These are phyloP conservation scores for Trametes elegans DNA, from an alignment of 768 basidiomycete species.

Conservation along the genomic window DNA sequence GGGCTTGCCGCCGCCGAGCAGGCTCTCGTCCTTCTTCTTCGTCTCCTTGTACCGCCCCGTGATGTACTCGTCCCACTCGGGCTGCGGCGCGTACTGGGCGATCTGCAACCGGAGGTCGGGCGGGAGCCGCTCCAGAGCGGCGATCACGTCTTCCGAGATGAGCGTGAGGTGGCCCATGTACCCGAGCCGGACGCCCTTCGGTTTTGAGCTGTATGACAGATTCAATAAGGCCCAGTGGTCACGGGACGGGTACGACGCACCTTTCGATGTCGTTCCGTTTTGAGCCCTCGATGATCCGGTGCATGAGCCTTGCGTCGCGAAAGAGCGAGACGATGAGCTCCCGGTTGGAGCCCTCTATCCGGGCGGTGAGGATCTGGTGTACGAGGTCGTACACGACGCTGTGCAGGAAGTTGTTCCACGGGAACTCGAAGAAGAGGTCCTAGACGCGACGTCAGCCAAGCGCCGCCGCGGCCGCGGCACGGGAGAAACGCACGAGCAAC, in stretches of 20 bases:
- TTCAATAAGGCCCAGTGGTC: constrained; percentile 3
- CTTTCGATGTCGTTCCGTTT: constrained; percentile 72
- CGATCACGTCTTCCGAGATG: constrained; percentile 92
- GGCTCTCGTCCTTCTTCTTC: constrained; percentile 72
- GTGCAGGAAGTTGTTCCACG: constrained; percentile 98
- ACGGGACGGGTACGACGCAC: constrained; percentile 39
- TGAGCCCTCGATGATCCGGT: constrained; percentile 86
- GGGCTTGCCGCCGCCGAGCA: constrained; percentile 87
- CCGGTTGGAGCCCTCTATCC: constrained; percentile 78
- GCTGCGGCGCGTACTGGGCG: constrained; percentile 66
- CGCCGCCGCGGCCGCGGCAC: background rate
- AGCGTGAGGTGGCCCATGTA: constrained; percentile 98
- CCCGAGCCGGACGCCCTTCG: constrained; percentile 78
- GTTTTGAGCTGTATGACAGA: constrained; percentile 50
- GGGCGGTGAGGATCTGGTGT: constrained; percentile 91
- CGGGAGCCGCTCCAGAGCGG: constrained; percentile 85
- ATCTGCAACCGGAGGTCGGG: constrained; percentile 68
- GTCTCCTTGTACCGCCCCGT: constrained; percentile 83
- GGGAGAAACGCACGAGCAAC: constrained; percentile 61
- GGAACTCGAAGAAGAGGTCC: constrained; percentile 95
- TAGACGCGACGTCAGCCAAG: constrained; percentile 30
- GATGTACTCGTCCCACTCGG: constrained; percentile 89
- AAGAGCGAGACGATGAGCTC: constrained; percentile 84
- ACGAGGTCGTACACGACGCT: constrained; percentile 94
- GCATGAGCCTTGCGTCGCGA: constrained; percentile 78